A percentile compares a stretch with the other conserved stretches of the same genome.
phyloP scores from a whole-genome alignment of 2,329 filamentous ascomycete genomes.

The Xylariaceae sp. region DNA sequence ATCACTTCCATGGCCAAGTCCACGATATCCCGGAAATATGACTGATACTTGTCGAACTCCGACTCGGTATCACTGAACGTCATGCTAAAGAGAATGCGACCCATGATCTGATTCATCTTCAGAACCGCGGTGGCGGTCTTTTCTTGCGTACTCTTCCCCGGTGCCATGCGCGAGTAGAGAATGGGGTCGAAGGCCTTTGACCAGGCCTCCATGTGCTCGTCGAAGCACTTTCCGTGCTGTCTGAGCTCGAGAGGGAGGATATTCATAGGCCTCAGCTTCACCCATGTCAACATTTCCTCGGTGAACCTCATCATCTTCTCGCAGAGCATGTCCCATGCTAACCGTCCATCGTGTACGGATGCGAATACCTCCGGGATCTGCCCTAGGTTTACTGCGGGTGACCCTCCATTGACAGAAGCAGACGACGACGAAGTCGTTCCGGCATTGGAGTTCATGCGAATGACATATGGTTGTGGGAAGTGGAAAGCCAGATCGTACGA shows the following conservation, averaged over 20 bases:
- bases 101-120: slow-evolving; percentile 58
- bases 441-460: slow-evolving; percentile 42
- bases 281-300: slow-evolving; percentile 46
- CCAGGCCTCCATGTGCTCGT: slow-evolving; percentile 50
- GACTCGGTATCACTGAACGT: slow-evolving; percentile 54
- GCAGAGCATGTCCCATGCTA: slow-evolving; percentile 51
- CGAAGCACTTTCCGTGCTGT: slow-evolving; percentile 44
- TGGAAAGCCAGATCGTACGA: slow-evolving; percentile 65
- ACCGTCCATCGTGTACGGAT: slow-evolving; percentile 48
- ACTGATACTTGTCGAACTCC: slow-evolving; percentile 50
- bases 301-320: slow-evolving; percentile 55
- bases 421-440: slow-evolving; percentile 37
- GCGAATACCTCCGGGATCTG: slow-evolving; percentile 43
- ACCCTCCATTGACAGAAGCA: slow-evolving; percentile 37
- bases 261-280: slow-evolving; percentile 46
- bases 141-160: slow-evolving; percentile 48
- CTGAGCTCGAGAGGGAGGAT: slow-evolving; percentile 45
- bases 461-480: slow-evolving; percentile 57
- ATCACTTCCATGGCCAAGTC: slow-evolving; percentile 55
- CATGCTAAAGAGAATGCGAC: slow-evolving; percentile 52
- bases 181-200: slow-evolving; percentile 51
- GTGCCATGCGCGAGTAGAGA: slow-evolving; percentile 43
- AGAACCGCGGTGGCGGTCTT: slow-evolving; percentile 55
- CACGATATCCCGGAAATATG: slow-evolving; percentile 50
- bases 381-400: slow-evolving; percentile 35